Percentiles rank a stretch among this genome's conserved stretches.
phyloP scores from a whole-genome alignment of 2,329 filamentous ascomycete species.

The Alternaria conjuncta region DNA sequence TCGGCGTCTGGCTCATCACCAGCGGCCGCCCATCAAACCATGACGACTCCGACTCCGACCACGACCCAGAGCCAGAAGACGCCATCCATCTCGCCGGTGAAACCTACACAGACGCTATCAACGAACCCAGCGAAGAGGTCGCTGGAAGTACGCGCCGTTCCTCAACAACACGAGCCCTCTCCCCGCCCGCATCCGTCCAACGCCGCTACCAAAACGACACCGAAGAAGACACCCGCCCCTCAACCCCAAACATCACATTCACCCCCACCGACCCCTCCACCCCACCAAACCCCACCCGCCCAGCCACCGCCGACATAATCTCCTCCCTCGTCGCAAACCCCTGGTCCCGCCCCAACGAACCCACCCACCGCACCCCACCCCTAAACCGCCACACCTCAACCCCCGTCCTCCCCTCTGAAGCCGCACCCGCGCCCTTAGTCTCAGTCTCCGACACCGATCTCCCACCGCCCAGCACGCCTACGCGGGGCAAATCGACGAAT shows the following conservation, averaged over 20 bases:
- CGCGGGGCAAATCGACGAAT: slow-evolving; percentile 16
- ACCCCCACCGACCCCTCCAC: slow-evolving; percentile 20
- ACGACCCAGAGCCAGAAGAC: slow-evolving; percentile 49
- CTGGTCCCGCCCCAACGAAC: slow-evolving; percentile 27
- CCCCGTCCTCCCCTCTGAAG: slow-evolving; percentile 40
- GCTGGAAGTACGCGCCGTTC: slow-evolving; percentile 24
- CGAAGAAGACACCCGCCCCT: slow-evolving; percentile 19
- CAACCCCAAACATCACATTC: slow-evolving; percentile 35
- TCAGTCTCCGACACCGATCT: slow-evolving; percentile 27
- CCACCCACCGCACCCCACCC: slow-evolving; percentile 8
- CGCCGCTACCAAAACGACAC: slow-evolving; percentile 25
- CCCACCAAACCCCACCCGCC: slow-evolving; percentile 12
- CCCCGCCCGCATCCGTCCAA: slow-evolving; percentile 29
- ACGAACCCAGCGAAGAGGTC: slow-evolving; percentile 13
- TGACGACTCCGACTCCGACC: slow-evolving; percentile 61
- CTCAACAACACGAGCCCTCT: slow-evolving; percentile 32
- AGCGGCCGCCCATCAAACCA: slow-evolving; percentile 66
- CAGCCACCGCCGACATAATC: slow-evolving; percentile 20
- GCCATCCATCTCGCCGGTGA: slow-evolving; percentile 53
- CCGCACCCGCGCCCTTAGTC: slow-evolving; percentile 20
- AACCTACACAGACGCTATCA: slow-evolving; percentile 39
- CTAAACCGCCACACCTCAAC: slow-evolving; percentile 35
- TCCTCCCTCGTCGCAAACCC: slow-evolving; percentile 38
- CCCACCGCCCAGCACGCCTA: slow-evolving; percentile 13
- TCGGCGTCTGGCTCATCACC: slow-evolving; percentile 96